These are phyloP conservation scores for Kodamaea kakaduensis DNA, from an alignment of 805 yeast genomes.

Conservation along the genomic window DNA sequence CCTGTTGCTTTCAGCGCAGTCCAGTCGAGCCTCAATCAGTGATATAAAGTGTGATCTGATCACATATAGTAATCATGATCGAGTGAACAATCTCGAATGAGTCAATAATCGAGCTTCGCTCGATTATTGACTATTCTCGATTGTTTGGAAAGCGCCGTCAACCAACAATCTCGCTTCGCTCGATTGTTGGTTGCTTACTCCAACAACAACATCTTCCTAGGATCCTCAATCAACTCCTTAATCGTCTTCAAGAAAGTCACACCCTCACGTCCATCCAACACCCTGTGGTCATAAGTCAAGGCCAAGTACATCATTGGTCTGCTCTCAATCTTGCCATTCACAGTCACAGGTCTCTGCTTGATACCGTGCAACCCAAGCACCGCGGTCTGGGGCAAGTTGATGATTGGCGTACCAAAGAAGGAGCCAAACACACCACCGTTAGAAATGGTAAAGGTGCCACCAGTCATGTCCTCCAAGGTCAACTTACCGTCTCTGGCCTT, in stretches of 20 bases:
- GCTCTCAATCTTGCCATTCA: conserved; percentile 90
- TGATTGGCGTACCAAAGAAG: conserved; percentile 95
- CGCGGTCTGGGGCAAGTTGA: conserved; percentile 97
- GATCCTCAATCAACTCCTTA: conserved; percentile 97
- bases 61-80: too few relatives aligned
- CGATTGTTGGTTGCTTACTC: conserved; percentile 7
- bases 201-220: conserved; percentile 86
- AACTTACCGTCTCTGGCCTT: conserved; percentile 97
- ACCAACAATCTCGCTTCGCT: not conserved
- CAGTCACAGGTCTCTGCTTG: conserved; percentile 95
- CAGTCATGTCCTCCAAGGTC: conserved; percentile 97
- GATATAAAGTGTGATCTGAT: too few relatives aligned
- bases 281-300: conserved; percentile 96
- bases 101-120: too few relatives aligned
- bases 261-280: conserved; percentile 98
- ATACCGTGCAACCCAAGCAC: conserved; percentile 97
- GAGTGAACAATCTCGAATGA: too few relatives aligned
- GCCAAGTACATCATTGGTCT: conserved; percentile 99
- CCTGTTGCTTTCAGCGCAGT: too few relatives aligned
- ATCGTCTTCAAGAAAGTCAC: conserved; percentile 94
- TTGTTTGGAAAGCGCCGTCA: too few relatives aligned
- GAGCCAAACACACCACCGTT: conserved; percentile 99
- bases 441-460: conserved; percentile 98
- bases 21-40: too few relatives aligned
- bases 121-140: too few relatives aligned